Evolutionary conservation across 345 rosid genomes (phyloP).

Genomic region (Angophora floribunda): DNA sequence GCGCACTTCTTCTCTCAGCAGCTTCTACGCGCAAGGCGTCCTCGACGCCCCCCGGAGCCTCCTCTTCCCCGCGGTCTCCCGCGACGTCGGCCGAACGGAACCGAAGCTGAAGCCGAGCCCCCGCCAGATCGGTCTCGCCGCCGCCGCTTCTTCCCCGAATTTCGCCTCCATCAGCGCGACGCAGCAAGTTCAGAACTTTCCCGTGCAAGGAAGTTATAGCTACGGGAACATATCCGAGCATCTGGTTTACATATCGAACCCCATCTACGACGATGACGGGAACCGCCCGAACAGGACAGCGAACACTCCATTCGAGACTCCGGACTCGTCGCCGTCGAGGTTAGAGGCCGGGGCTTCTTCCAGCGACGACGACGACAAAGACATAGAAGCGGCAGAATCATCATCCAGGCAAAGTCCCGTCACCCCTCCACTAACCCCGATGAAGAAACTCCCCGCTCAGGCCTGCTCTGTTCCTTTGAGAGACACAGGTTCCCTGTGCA

Average conservation of each 20-base stretch:
- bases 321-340: conserved; percentile 70
- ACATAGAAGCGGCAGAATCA: not conserved
- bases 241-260: conserved; percentile 77
- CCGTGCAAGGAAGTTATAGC: not conserved
- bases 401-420: not conserved
- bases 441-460: conserved; percentile 72
- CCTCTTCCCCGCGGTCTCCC: conserved; percentile 26
- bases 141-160: conserved; percentile 22
- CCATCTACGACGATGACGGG: conserved; percentile 53
- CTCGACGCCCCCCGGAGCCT: conserved; percentile 53
- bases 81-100: not conserved
- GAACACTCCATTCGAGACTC: conserved; percentile 71
- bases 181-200: not conserved
- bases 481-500: conserved; percentile 37
- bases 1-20: conserved; percentile 22
- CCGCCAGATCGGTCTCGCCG: conserved; percentile 18
- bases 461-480: conserved; percentile 70
- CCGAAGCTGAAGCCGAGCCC: conserved; percentile 14
- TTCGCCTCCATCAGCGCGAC: conserved; percentile 4
- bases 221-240: conserved; percentile 7
- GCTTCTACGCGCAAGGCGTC: conserved; percentile 54
- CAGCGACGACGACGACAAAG: conserved; percentile 19
- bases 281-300: conserved; percentile 6
- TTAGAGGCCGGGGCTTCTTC: conserved; percentile 37
- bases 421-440: conserved; percentile 76